Conservation (phyloP, 768 basidiomycete species). For the Lentinula boryana region DNA sequence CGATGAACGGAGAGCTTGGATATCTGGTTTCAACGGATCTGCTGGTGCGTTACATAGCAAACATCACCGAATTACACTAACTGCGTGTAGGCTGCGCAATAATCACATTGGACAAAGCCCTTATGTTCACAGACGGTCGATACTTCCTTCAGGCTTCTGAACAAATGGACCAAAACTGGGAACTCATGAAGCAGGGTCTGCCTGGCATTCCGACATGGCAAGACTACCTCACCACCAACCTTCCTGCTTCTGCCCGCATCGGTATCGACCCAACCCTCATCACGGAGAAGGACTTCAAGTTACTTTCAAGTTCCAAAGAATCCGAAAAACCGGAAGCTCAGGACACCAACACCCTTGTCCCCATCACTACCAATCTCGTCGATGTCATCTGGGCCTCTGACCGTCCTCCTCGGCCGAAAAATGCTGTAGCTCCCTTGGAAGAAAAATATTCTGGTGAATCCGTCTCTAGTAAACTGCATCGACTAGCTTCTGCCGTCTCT, state of each 20-base stretch:
- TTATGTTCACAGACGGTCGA: constrained; percentile 90
- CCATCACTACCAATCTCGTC: constrained; percentile 67
- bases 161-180: constrained; percentile 90
- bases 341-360: constrained; percentile 56
- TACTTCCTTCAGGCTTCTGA: constrained; percentile 92
- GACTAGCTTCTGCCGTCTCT: constrained; percentile 43
- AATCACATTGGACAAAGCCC: constrained; percentile 64
- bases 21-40: constrained; percentile 92
- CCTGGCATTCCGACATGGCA: constrained; percentile 91
- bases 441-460: constrained; percentile 71
- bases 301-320: constrained; percentile 72
- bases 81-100: constrained; percentile 60
- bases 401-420: constrained; percentile 63
- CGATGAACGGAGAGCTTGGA: constrained; percentile 80
- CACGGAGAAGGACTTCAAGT: constrained; percentile 53
- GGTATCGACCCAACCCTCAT: constrained; percentile 83
- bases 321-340: constrained; percentile 51
- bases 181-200: constrained; percentile 86
- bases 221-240: constrained; percentile 64
- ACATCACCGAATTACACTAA: background rate
- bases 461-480: constrained; percentile 59
- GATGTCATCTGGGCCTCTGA: constrained; percentile 70
- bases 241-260: constrained; percentile 45
- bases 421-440: constrained; percentile 61
- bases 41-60: constrained; percentile 52